Evolutionary conservation across 129 eudicot genomes (phyloP).

Genomic region (Flaveria ramosissima): DNA sequence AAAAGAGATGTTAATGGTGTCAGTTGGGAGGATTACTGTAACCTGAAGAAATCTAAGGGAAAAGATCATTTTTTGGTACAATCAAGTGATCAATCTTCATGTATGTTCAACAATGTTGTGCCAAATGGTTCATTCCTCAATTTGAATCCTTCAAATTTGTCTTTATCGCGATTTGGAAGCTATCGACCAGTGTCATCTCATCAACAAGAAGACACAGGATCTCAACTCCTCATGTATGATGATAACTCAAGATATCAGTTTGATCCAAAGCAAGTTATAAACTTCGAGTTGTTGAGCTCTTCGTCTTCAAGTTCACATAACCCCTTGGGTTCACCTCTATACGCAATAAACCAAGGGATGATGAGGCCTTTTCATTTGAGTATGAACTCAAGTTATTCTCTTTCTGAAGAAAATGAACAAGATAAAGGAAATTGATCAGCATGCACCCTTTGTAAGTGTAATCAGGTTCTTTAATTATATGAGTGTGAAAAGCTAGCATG

Average conservation of each 20-base stretch:
- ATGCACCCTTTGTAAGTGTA: constrained; percentile 7
- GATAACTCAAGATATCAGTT: constrained; percentile 30
- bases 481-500: background rate
- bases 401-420: constrained; percentile 39
- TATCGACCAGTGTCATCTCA: constrained; percentile 36
- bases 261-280: constrained; percentile 37
- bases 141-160: constrained; percentile 60
- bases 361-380: constrained; percentile 49
- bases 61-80: constrained; percentile 33
- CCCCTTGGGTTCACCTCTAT: constrained; percentile 42
- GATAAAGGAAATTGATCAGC: constrained; percentile 39
- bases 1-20: constrained; percentile 16
- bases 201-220: constrained; percentile 39
- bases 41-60: constrained; percentile 40
- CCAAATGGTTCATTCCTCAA: constrained; percentile 45
- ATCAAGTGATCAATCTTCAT: constrained; percentile 42
- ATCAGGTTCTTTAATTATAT: background rate
- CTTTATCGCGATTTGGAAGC: constrained; percentile 42
- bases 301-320: constrained; percentile 38
- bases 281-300: constrained; percentile 53
- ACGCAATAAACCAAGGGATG: constrained; percentile 45
- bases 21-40: constrained; percentile 43
- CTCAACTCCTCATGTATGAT: constrained; percentile 41
- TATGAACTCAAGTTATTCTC: constrained; percentile 45
- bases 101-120: constrained; percentile 40